A percentile compares a stretch with the other conserved stretches of the same genome.
phyloP scores from a whole-genome alignment of 23 red algal species.

The Gracilaria caudata region DNA sequence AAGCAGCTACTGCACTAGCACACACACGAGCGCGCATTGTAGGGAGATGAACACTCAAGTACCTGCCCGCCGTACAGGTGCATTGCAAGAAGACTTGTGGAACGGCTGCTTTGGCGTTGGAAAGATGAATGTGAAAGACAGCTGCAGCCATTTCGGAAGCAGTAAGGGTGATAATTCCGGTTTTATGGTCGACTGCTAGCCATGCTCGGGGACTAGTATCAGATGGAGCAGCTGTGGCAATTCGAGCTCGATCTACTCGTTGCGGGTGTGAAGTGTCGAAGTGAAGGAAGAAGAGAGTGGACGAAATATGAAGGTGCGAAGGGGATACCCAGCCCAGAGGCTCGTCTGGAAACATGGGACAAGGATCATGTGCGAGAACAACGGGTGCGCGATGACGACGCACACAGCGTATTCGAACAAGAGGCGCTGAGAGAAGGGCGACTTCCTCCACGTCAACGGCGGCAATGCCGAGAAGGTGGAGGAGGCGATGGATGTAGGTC shows the following conservation, averaged over 20 bases:
- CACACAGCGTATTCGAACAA: slow-evolving; percentile 52
- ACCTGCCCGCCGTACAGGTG: slow-evolving; percentile 41
- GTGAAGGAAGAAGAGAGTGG: slow-evolving; percentile 69
- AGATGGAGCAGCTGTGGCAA: slow-evolving; percentile 54
- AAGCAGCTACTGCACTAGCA: not conserved
- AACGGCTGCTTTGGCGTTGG: slow-evolving; percentile 7
- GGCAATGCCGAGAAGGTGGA: slow-evolving; percentile 59
- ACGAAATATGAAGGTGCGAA: slow-evolving; percentile 1
- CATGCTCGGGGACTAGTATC: slow-evolving; percentile 48
- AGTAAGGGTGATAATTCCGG: slow-evolving; percentile 44
- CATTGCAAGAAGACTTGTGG: slow-evolving; percentile 15
- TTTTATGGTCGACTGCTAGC: slow-evolving; percentile 58
- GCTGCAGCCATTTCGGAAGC: slow-evolving; percentile 30
- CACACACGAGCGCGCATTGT: slow-evolving; percentile 46
- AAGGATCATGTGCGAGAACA: slow-evolving; percentile 54
- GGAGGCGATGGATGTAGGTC: slow-evolving; percentile 66
- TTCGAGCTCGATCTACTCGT: slow-evolving; percentile 42
- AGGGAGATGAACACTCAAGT: slow-evolving; percentile 26
- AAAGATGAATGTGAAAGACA: slow-evolving; percentile 32
- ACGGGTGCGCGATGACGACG: slow-evolving; percentile 4
- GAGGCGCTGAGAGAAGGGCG: slow-evolving; percentile 46
- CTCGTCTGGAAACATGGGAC: slow-evolving; percentile 47
- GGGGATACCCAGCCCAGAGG: slow-evolving; percentile 46
- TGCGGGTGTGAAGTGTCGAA: slow-evolving; percentile 58
- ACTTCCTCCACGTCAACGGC: slow-evolving; percentile 60